phyloP scores from a whole-genome alignment of 2,329 filamentous ascomycete species.

The Phoma herbarum region DNA sequence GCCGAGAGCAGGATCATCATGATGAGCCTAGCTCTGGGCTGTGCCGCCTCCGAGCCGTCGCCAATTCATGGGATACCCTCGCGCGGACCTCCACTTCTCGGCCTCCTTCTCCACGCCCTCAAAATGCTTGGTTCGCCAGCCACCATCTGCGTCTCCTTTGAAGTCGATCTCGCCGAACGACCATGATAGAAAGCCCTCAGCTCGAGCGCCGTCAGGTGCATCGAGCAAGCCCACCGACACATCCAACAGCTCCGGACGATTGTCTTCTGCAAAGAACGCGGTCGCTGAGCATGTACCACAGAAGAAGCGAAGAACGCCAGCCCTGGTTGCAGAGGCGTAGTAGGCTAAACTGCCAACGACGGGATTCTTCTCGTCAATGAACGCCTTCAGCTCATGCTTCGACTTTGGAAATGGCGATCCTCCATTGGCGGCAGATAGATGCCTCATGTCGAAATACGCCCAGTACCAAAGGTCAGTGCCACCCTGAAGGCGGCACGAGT shows the following conservation, averaged over 20 bases:
- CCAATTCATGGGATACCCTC: conserved; percentile 50
- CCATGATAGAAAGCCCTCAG: conserved; percentile 58
- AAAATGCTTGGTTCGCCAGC: conserved; percentile 54
- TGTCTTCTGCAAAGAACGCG: conserved; percentile 57
- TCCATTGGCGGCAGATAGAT: conserved; percentile 49
- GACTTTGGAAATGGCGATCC: conserved; percentile 42
- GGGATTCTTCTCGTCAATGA: conserved; percentile 49
- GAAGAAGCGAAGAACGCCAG: conserved; percentile 59
- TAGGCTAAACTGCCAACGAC: conserved; percentile 56
- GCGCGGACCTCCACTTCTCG: conserved; percentile 49
- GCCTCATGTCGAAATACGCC: conserved; percentile 54
- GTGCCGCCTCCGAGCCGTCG: conserved; percentile 24
- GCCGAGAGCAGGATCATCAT: too few relatives aligned
- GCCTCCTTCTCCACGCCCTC: conserved; percentile 44
- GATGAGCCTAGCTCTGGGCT: background rate
- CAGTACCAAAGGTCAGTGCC: conserved; percentile 58
- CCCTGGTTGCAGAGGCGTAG: conserved; percentile 53
- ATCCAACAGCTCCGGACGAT: conserved; percentile 54
- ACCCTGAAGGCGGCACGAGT: conserved; percentile 57
- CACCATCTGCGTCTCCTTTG: conserved; percentile 48
- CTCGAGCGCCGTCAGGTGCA: conserved; percentile 57
- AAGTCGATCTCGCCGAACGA: conserved; percentile 42
- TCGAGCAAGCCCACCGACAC: conserved; percentile 58
- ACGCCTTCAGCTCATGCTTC: conserved; percentile 46
- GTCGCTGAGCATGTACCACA: conserved; percentile 59